A percentile compares a stretch with the other conserved stretches of the same genome.
Conservation (phyloP, 257 asterid species). For the Solanum gandarillasii region DNA sequence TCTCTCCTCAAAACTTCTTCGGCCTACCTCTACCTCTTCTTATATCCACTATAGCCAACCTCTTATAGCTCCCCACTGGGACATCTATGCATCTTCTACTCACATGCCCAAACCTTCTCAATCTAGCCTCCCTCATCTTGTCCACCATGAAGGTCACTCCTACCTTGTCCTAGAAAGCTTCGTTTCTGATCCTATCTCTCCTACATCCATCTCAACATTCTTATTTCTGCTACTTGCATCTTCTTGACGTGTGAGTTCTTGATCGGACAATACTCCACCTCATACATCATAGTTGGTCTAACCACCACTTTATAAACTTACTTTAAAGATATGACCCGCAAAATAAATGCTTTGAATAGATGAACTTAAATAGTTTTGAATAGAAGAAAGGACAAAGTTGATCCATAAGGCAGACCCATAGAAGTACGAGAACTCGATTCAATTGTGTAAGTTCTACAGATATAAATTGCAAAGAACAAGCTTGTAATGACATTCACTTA, state of each 20-base stretch:
- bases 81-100: not conserved
- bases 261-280: not conserved
- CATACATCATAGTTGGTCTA: not conserved
- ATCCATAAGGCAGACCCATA: not conserved
- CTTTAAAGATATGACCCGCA: not conserved
- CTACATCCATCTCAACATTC: not conserved
- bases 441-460: not conserved
- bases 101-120: not conserved
- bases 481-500: slow-evolving; percentile 12
- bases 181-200: not conserved
- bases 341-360: not conserved
- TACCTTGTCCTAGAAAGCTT: not conserved
- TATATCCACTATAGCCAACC: not conserved
- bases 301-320: not conserved
- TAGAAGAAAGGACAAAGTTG: not conserved
- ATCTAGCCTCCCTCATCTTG: not conserved
- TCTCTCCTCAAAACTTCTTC: not conserved
- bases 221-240: not conserved
- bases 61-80: not conserved
- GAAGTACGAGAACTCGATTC: not conserved
- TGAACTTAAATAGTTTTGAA: not conserved
- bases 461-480: not conserved
- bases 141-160: not conserved
- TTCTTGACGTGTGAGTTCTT: not conserved
- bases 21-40: not conserved